Evolutionary conservation across 169 alveolate genomes (phyloP).

Genomic region (Plasmodium vinckei): DNA sequence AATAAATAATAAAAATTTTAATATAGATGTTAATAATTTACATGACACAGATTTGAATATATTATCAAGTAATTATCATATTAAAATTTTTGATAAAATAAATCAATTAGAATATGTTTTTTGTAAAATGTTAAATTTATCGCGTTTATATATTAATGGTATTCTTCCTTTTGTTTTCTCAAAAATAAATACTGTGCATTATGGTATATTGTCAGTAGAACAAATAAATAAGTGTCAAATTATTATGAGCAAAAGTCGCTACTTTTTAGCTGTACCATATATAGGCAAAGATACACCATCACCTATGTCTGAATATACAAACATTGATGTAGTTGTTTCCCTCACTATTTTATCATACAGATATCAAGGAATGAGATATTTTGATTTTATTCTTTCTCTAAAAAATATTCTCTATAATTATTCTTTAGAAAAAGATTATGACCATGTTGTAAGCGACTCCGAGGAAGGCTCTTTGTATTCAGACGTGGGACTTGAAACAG

Average conservation of each 20-base stretch:
- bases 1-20: conserved; percentile 22
- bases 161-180: conserved; percentile 90
- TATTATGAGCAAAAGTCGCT: conserved; percentile 84
- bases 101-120: conserved; percentile 76
- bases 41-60: conserved; percentile 12
- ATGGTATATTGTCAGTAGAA: conserved; percentile 83
- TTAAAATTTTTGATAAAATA: conserved; percentile 61
- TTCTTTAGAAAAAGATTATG: conserved; percentile 71
- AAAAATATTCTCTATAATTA: conserved; percentile 81
- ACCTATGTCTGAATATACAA: conserved; percentile 92
- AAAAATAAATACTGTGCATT: conserved; percentile 87
- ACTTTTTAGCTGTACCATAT: conserved; percentile 92
- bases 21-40: conserved; percentile 18
- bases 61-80: conserved; percentile 66
- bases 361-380: conserved; percentile 90
- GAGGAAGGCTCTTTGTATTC: conserved; percentile 12
- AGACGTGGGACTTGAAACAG: background rate
- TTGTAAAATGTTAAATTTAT: conserved; percentile 86
- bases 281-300: conserved; percentile 95
- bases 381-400: conserved; percentile 87
- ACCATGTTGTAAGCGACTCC: conserved; percentile 73
- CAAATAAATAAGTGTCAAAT: conserved; percentile 73
- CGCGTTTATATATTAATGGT: conserved; percentile 90
- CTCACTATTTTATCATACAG: conserved; percentile 90
- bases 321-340: conserved; percentile 93